These are phyloP conservation scores for Pisolithus sp. DNA, from an alignment of 768 basidiomycete genomes.

Conservation along the genomic window DNA sequence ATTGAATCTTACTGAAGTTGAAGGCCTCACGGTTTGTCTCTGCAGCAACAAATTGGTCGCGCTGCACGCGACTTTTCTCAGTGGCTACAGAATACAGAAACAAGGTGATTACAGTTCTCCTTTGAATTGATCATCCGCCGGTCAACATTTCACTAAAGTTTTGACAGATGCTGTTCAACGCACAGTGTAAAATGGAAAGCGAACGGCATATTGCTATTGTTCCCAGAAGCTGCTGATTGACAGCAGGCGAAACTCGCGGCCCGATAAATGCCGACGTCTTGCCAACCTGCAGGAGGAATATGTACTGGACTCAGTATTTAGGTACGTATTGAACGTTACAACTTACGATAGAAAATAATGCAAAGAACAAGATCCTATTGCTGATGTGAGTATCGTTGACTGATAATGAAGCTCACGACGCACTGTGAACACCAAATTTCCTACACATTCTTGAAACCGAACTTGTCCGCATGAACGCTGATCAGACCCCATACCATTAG, in stretches of 20 bases:
- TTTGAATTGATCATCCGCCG: not conserved
- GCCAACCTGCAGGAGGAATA: conserved; percentile 40
- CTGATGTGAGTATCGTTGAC: not conserved
- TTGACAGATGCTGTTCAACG: conserved; percentile 15
- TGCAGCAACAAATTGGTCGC: conserved; percentile 53
- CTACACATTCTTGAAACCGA: conserved; percentile 82
- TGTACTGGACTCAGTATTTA: not conserved
- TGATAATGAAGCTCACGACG: conserved; percentile 10
- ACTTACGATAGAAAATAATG: conserved; percentile 62
- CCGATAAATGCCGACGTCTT: conserved; percentile 77
- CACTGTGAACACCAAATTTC: conserved; percentile 53
- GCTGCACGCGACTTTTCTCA: conserved; percentile 57
- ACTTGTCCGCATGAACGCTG: conserved; percentile 65
- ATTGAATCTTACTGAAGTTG: not conserved
- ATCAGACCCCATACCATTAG: conserved; percentile 71
- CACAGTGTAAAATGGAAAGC: conserved; percentile 66
- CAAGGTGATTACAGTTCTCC: conserved; percentile 29
- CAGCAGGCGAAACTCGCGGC: conserved; percentile 67
- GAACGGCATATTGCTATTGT: conserved; percentile 74
- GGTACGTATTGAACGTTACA: not conserved
- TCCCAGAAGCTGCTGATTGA: conserved; percentile 59
- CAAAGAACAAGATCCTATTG: conserved; percentile 63
- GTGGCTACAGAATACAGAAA: conserved; percentile 62
- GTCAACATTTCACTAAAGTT: too few relatives aligned
- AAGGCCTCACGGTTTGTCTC: conserved; percentile 42